Evolutionary conservation across 371 early-diverging fungal genomes (phyloP).

Genomic region (Apophysomyces ossiformis): DNA sequence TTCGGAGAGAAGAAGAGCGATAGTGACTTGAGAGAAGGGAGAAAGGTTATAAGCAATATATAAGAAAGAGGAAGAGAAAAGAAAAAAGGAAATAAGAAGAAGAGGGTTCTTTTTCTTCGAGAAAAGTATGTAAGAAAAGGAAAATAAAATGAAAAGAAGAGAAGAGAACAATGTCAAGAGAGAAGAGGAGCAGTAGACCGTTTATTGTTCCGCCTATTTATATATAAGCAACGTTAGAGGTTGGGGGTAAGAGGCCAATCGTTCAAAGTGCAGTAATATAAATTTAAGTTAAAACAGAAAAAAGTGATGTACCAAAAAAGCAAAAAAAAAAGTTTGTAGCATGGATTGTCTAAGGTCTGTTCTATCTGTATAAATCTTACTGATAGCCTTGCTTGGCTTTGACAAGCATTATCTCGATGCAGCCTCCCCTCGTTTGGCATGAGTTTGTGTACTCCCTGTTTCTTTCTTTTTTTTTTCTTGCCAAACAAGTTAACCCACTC

Average conservation of each 20-base stretch:
- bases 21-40: conserved; percentile 12
- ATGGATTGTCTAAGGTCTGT: neutral
- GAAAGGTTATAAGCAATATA: conserved; percentile 15
- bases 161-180: conserved; percentile 1
- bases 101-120: no score
- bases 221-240: no score
- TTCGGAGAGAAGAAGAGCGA: conserved; percentile 1
- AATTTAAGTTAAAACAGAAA: no score
- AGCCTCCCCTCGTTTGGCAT: neutral
- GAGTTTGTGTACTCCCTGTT: neutral
- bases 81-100: conserved; percentile 10
- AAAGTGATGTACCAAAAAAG: no score
- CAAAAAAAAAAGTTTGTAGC: no score
- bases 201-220: no score
- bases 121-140: conserved; percentile 14
- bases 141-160: conserved; percentile 1
- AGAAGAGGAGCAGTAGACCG: no score
- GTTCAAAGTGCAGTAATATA: no score
- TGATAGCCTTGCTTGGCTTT: neutral
- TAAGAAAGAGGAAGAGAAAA: conserved; percentile 20
- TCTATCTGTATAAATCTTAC: neutral
- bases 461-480: neutral
- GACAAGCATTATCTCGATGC: neutral
- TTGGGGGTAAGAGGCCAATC: no score
- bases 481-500: conserved; percentile 4